Base-by-base conservation (phyloP, 192 early-diverging fungal genomes). In the Chytriomyces sp. region DNA sequence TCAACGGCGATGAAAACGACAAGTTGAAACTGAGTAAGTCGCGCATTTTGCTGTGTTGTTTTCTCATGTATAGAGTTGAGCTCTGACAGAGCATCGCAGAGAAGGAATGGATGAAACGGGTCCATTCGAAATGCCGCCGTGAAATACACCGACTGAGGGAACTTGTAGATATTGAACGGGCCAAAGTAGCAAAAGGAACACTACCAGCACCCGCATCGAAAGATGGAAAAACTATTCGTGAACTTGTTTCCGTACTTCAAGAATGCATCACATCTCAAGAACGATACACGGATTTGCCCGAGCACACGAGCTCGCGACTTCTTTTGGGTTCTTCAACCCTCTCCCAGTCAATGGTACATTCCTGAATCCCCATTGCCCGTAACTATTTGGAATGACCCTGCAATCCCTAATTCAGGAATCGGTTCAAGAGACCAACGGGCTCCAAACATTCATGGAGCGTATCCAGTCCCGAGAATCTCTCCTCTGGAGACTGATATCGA, bases 391-490 rank as follows among this genome's bases (percentile, higher is more conserved):
- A 35, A 60, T 23, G 16, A 60, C 57, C 57, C 18, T n/a, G 57
- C 16, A 60, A n/a, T 60, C 18, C 18, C 23, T 60, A 60, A 60
- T n/a, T 60, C 57, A 60, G 57, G 18, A 60, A 60, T 18, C 16
- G 16, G 1, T 23, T 4, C 16, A 23, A 60, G 57, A 60, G 16
- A 23, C 57, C 18, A 23, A 60, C 18, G 23, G 57, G 1, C 18
- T 23, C 18, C 57, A 60, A 60, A 60, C 23, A 60, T 60, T 73
- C 60, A 18, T 73, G 13, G 43, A 35, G 44, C 7, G 7, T 46
- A 9, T 73, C 16, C 9, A 62, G 62, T 62, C 53, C 9, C 60
- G 62, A 35, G 73, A 75, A 66, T 75, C 61, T 48, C 63, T 75
- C 7, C 63, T 75, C 10, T 62, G 61, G 61, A 50, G 46, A n/a